These are phyloP conservation scores for Lagenidium giganteum DNA, from an alignment of 352 stramenopile genomes.

Conservation along the genomic window DNA sequence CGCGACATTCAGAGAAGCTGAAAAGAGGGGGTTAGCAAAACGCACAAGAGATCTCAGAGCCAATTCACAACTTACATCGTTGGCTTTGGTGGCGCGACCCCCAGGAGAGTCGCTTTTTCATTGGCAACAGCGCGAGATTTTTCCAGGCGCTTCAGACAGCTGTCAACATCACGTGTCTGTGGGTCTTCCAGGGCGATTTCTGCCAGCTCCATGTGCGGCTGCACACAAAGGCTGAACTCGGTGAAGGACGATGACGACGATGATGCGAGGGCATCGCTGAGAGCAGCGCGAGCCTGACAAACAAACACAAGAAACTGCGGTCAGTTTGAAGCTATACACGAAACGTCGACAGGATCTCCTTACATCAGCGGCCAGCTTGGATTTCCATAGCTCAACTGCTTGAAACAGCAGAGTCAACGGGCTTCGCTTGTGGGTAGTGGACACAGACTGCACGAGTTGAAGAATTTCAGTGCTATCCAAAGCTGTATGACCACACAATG, in stretches of 20 bases:
- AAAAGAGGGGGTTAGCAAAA: no score
- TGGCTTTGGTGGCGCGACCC: slow-evolving; percentile 22
- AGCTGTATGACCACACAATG: slow-evolving; percentile 1
- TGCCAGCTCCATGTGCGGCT: slow-evolving; percentile 48
- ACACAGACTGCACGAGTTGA: slow-evolving; percentile 1
- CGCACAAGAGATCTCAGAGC: no score
- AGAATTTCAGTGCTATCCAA: slow-evolving; percentile 1
- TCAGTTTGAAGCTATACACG: no score
- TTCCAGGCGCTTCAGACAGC: slow-evolving; percentile 43
- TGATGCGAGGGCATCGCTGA: slow-evolving; percentile 55
- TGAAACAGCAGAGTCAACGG: slow-evolving; percentile 19
- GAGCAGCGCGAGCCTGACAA: slow-evolving; percentile 30
- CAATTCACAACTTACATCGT: slow-evolving; percentile 30
- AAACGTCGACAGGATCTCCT: no score
- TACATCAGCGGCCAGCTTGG: no score
- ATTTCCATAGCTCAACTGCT: no score
- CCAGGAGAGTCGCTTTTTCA: slow-evolving; percentile 41
- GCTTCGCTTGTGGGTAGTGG: no score
- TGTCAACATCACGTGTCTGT: slow-evolving; percentile 51
- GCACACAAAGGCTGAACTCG: slow-evolving; percentile 53
- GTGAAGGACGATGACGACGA: slow-evolving; percentile 63
- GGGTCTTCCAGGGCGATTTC: slow-evolving; percentile 33
- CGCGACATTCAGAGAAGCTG: slow-evolving; percentile 54
- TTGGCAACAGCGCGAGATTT: slow-evolving; percentile 29
- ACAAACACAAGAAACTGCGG: background rate